Evolutionary conservation across 1,284 basidiomycete species (phyloP), one percentile per base, ranked within the genome.

Genomic region (Cystobasidium pallidum): DNA sequence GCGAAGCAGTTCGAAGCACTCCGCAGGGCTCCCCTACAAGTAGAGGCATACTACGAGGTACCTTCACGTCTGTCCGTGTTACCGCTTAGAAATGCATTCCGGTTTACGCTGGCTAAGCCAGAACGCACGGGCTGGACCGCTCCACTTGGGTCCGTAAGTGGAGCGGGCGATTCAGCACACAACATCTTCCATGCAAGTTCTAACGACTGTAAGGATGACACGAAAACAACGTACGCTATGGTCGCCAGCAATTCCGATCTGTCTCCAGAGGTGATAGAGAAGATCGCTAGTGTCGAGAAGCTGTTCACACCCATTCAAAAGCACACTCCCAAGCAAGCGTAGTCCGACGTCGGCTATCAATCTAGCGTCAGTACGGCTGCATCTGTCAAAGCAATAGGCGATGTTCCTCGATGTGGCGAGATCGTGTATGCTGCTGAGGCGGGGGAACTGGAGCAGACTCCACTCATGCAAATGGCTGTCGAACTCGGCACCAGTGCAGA

Each of bases 271-370:
- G 54, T 57, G 4, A n/a, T 57, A 3, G 45, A 65, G 30, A 65
- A 65, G 45, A 49, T n/a, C 15, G 26, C 17, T 15, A 36, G n/a
- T 32, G 49, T 65, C 3, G 62, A 65, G n/a, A 49, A 19, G 45
- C 45, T 65, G n/a, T 65, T 65, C 28, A 65, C 62, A 17, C 62
- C 62, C 2, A n/a, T 49, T 19, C 54, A 32, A 34, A 34, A 28
- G 28, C 58, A 1, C 3, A 11, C 7, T n/a, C 8, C 15, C 17
- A 59, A 3, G 32, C 57, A 36, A 54, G 13, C 8, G 13, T 26
- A 26, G 36, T 11, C 28, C 4, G 34, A 19, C 30, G 32, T 34
- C 8, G 36, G 30, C 10, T 4, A n/a, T 10, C 54, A 34, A 7
- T 21, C 54, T 34, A 10, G 13, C n/a, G 19, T n/a, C 8, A 45